Percentiles rank a stretch among this genome's conserved stretches.
Conservation (phyloP, 2,329 filamentous ascomycete genomes). For the Niveomyces coronatus region DNA sequence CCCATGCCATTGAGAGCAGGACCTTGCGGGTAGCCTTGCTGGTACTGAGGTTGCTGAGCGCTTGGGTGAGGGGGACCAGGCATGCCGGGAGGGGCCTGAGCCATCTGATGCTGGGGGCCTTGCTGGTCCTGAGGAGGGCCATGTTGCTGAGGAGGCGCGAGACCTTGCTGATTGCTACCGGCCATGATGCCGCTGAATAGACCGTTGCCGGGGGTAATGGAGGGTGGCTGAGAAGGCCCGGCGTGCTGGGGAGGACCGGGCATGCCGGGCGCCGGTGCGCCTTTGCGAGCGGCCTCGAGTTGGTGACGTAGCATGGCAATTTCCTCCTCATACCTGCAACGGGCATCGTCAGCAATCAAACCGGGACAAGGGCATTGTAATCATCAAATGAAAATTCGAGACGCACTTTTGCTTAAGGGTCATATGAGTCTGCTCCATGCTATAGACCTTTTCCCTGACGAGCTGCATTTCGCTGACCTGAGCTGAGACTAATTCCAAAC, state of each 20-base stretch:
- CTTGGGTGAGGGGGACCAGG: constrained; percentile 48
- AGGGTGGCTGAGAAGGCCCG: constrained; percentile 73
- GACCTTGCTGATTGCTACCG: constrained; percentile 72
- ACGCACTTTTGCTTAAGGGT: constrained; percentile 79
- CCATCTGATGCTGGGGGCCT: constrained; percentile 45
- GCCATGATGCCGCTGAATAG: constrained; percentile 96
- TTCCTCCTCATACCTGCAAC: constrained; percentile 83
- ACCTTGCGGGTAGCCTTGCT: constrained; percentile 54
- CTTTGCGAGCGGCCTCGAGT: constrained; percentile 64
- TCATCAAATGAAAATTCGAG: background rate
- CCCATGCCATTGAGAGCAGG: constrained; percentile 60
- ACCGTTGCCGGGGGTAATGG: constrained; percentile 83
- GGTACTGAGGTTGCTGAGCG: constrained; percentile 61
- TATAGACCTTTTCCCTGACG: constrained; percentile 85
- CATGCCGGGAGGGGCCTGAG: constrained; percentile 63
- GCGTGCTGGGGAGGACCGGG: constrained; percentile 63
- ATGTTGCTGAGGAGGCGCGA: constrained; percentile 63
- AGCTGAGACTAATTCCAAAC: constrained; percentile 54
- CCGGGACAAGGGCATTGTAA: constrained; percentile 21
- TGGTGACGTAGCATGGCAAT: constrained; percentile 78
- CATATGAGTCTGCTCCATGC: constrained; percentile 83
- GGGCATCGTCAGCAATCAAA: constrained; percentile 8
- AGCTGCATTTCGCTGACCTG: constrained; percentile 95
- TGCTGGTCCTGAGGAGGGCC: constrained; percentile 59
- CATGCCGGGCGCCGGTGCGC: constrained; percentile 46